Conservation (phyloP, 2,329 filamentous ascomycete species). For the Graphilbum sp. region DNA sequence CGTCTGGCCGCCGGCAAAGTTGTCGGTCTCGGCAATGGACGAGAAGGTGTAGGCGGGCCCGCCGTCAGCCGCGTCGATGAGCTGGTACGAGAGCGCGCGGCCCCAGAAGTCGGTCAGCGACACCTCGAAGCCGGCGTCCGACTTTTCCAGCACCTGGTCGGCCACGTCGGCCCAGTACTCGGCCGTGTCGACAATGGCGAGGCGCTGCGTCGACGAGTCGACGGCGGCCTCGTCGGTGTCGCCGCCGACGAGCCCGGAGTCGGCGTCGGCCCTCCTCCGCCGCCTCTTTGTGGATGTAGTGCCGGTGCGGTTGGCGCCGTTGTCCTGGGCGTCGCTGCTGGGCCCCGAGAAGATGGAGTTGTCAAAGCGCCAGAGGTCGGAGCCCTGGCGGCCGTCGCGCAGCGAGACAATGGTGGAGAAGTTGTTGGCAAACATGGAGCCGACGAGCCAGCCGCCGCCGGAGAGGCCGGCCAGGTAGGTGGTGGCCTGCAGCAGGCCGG, state of each 20-base stretch:
- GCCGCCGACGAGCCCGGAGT: background rate
- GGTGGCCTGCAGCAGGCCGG: slow-evolving; percentile 63
- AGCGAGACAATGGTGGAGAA: slow-evolving; percentile 52
- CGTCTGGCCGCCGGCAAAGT: slow-evolving; percentile 23
- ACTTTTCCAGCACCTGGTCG: slow-evolving; percentile 42
- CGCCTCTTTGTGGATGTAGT: background rate
- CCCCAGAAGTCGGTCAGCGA: slow-evolving; percentile 85
- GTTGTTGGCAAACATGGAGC: slow-evolving; percentile 73
- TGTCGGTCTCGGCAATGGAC: slow-evolving; percentile 34
- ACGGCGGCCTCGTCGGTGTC: slow-evolving; percentile 2
- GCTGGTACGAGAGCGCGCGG: slow-evolving; percentile 69
- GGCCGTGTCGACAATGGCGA: slow-evolving; percentile 13
- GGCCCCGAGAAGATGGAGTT: slow-evolving; percentile 19
- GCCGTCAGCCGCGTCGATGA: slow-evolving; percentile 60
- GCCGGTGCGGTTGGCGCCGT: slow-evolving; percentile 1
- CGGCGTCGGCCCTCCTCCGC: background rate
- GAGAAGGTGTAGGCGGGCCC: slow-evolving; percentile 70
- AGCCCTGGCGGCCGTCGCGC: slow-evolving; percentile 22
- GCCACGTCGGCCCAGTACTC: slow-evolving; percentile 44
- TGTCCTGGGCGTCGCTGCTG: slow-evolving; percentile 11
- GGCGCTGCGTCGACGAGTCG: no score
- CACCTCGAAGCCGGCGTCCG: slow-evolving; percentile 44
- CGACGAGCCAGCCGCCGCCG: slow-evolving; percentile 71
- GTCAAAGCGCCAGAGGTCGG: slow-evolving; percentile 18
- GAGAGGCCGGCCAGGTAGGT: slow-evolving; percentile 73